Conservation (phyloP, 2,329 filamentous ascomycete species). For the Sordariomycetes sp. region DNA sequence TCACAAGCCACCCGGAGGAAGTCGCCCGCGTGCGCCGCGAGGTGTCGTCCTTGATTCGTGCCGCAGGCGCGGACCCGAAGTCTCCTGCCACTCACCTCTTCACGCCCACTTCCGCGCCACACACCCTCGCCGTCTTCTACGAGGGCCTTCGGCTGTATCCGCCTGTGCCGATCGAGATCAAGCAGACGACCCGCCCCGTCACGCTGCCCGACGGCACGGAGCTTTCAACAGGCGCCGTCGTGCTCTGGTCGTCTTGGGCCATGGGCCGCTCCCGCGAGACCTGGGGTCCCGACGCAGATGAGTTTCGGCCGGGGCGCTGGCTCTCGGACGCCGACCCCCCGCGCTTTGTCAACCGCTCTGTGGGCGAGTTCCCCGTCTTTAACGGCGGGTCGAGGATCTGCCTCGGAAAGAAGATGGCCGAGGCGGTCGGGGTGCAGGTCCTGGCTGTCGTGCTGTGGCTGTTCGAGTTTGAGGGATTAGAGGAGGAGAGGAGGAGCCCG, state of each 20-base stretch:
- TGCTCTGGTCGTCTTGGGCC: conserved; percentile 53
- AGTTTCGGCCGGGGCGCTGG: conserved; percentile 45
- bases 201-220: conserved; percentile 48
- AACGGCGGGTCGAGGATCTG: conserved; percentile 49
- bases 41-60: conserved; percentile 10
- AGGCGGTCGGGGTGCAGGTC: conserved; percentile 42
- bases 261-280: conserved; percentile 43
- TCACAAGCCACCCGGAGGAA: conserved; percentile 35
- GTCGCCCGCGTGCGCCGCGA: conserved; percentile 28
- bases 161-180: conserved; percentile 53
- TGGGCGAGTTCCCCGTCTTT: conserved; percentile 50
- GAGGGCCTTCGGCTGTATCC: conserved; percentile 49
- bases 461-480: conserved; percentile 34
- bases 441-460: conserved; percentile 31
- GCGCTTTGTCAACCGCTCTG: conserved; percentile 25
- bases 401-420: conserved; percentile 52
- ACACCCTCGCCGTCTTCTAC: conserved; percentile 47
- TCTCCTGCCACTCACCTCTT: conserved; percentile 16
- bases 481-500: conserved; percentile 38
- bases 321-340: conserved; percentile 21
- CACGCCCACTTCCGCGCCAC: conserved; percentile 32
- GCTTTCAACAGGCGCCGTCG: conserved; percentile 36
- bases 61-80: conserved; percentile 7
- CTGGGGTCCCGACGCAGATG: conserved; percentile 43
- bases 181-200: conserved; percentile 37